Conservation (phyloP, 2,329 filamentous ascomycete genomes). For the Tympanopsis confertula region DNA sequence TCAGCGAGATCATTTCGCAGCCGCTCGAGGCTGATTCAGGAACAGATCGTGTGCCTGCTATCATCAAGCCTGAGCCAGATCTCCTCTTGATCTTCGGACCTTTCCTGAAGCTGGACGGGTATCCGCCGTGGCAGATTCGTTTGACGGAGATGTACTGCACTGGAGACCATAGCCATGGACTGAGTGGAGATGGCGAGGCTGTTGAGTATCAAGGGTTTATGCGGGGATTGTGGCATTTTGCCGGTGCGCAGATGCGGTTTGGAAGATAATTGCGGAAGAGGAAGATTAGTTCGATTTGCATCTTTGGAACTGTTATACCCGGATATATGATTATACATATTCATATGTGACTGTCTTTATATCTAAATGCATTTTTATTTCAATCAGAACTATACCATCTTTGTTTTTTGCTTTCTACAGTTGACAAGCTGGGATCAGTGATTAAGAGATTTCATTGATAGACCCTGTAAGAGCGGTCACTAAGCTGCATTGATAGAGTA, state of each 20-base stretch:
- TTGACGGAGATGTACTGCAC: constrained; percentile 86
- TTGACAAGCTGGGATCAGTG: too few relatives aligned
- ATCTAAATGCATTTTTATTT: too few relatives aligned
- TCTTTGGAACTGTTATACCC: too few relatives aligned
- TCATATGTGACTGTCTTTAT: too few relatives aligned
- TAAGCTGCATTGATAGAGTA: too few relatives aligned
- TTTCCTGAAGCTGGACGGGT: constrained; percentile 73
- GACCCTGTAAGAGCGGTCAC: too few relatives aligned
- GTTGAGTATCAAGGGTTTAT: constrained; percentile 94
- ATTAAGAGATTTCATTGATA: too few relatives aligned
- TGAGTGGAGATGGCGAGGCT: constrained; percentile 29
- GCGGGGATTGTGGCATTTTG: constrained; percentile 70
- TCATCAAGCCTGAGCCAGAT: constrained; percentile 78
- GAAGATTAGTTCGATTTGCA: constrained; percentile 2
- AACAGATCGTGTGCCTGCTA: background rate
- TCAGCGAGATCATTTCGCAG: constrained; percentile 41
- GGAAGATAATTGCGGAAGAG: constrained; percentile 37
- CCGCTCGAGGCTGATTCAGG: background rate
- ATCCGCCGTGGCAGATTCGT: constrained; percentile 91
- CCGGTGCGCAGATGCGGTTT: constrained; percentile 78
- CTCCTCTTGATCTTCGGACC: constrained; percentile 79
- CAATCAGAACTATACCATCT: too few relatives aligned
- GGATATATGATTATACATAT: too few relatives aligned
- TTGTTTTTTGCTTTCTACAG: too few relatives aligned
- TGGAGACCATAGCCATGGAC: constrained; percentile 41